Conservation (phyloP, 768 basidiomycete genomes). For the Clitopilus passeckerianus region DNA sequence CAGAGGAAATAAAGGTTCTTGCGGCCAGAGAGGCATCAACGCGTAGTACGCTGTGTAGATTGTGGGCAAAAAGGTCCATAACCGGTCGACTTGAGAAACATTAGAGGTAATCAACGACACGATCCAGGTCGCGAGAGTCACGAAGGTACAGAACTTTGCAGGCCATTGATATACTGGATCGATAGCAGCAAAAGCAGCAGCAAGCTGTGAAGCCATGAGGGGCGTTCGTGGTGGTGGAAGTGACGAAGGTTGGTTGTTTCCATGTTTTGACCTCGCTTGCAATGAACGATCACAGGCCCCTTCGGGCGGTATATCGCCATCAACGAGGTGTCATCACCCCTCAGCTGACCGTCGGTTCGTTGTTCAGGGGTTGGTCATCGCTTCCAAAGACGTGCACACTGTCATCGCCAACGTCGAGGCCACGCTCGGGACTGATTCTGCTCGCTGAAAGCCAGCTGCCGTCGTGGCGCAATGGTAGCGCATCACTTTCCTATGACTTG, state of each 20-base stretch:
- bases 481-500: conserved; percentile 2
- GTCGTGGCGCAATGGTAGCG: conserved; percentile 4
- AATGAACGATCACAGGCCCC: neutral
- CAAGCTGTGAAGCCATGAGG: neutral
- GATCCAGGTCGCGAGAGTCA: conserved; percentile 46
- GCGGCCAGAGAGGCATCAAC: conserved; percentile 59
- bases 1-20: conserved; percentile 33
- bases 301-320: neutral
- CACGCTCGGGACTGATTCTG: neutral
- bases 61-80: conserved; percentile 77
- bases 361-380: neutral
- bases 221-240: neutral
- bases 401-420: neutral
- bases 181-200: conserved; percentile 14
- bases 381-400: neutral
- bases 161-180: conserved; percentile 55
- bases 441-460: neutral
- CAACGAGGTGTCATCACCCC: neutral
- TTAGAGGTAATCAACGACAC: conserved; percentile 68
- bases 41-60: conserved; percentile 84
- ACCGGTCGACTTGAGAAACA: conserved; percentile 82
- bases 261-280: neutral
- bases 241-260: neutral
- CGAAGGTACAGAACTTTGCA: conserved; percentile 49
- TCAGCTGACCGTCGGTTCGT: neutral